Evolutionary conservation across 2,329 filamentous ascomycete genomes (phyloP), one percentile per base, ranked within the genome.

Genomic region (Drechslerella coelobrocha): DNA sequence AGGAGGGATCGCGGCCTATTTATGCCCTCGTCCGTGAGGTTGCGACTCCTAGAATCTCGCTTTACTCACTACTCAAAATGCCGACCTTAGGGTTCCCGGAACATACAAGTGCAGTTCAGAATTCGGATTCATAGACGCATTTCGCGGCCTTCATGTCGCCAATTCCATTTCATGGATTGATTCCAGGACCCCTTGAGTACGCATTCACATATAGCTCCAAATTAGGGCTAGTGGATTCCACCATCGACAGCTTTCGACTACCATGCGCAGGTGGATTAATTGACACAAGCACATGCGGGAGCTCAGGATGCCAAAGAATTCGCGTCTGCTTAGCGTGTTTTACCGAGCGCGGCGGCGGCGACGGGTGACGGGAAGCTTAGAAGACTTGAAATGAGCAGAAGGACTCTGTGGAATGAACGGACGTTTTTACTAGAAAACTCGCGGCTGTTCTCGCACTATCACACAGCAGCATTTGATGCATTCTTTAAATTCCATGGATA

Each of bases 1-100:
- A 21, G 37, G 8, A 53, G 37, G 65, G 29, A 34, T 12, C 31
- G 9, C n/a, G 12, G 26, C 47, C 65, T 62, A 69, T 69, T 69
- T 69, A 69, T 62, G 34, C 31, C 53, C 14, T 45, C n/a, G n/a
- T n/a, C n/a, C n/a, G n/a, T n/a, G n/a, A n/a, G n/a, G n/a, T n/a
- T n/a, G n/a, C n/a, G n/a, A n/a, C n/a, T n/a, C n/a, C n/a, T n/a
- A n/a, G n/a, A n/a, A n/a, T n/a, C n/a, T n/a, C n/a, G n/a, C n/a
- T n/a, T n/a, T n/a, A n/a, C n/a, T n/a, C n/a, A n/a, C n/a, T n/a
- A n/a, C n/a, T n/a, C n/a, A n/a, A n/a, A n/a, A n/a, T n/a, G n/a
- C n/a, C n/a, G n/a, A n/a, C n/a, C n/a, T n/a, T n/a, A n/a, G n/a
- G n/a, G n/a, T n/a, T n/a, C n/a, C n/a, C n/a, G n/a, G n/a, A n/a